These are phyloP conservation scores for Penicillium verrucosum DNA, from an alignment of 2,329 filamentous ascomycete genomes.

Conservation along the genomic window DNA sequence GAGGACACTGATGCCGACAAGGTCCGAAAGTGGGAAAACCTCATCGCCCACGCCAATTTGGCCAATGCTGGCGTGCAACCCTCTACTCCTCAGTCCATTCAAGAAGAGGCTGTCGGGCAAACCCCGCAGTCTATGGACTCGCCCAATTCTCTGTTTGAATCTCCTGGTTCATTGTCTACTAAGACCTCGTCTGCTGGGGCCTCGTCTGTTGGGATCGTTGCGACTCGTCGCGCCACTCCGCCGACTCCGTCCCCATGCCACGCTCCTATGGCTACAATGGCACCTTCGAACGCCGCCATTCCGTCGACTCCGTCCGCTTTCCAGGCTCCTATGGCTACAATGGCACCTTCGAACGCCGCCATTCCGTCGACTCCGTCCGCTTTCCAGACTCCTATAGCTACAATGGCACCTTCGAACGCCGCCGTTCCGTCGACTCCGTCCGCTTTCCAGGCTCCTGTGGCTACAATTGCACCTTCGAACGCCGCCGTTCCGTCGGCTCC, in stretches of 20 bases:
- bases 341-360: not conserved
- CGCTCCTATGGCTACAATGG: not conserved
- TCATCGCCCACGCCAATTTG: not conserved
- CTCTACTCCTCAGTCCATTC: not conserved
- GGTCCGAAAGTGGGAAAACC: not conserved
- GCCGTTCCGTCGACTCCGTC: no score
- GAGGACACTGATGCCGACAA: not conserved
- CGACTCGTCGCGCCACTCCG: not conserved
- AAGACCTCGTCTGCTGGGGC: not conserved
- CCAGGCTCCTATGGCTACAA: not conserved
- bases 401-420: not conserved
- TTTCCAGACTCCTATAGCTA: not conserved
- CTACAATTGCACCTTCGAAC: not conserved
- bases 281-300: not conserved
- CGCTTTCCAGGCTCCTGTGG: no score
- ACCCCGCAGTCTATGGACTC: not conserved
- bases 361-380: no score
- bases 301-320: not conserved
- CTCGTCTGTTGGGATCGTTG: not conserved
- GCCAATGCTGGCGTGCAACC: not conserved
- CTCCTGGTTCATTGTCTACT: not conserved
- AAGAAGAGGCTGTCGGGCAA: not conserved
- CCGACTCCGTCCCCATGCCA: not conserved
- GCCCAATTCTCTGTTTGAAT: not conserved
- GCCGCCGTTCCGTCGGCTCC: not conserved